Base-by-base conservation (phyloP, 2,329 filamentous ascomycete genomes). In the Talaromyces verruculosus region DNA sequence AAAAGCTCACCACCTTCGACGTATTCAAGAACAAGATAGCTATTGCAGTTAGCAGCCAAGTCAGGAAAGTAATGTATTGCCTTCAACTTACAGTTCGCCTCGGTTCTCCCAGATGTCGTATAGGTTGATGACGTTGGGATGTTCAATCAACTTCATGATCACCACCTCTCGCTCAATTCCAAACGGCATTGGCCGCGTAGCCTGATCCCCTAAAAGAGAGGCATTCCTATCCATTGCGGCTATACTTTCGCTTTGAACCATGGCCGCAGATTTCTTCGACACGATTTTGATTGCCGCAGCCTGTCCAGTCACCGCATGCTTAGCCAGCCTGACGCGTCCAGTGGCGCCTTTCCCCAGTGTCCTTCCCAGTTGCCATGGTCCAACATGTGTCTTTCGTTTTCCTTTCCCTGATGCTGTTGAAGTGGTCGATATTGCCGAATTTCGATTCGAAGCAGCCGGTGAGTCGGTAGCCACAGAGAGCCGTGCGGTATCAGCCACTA, bases 101-200 rank as follows among this genome's bases (percentile, higher is more conserved):
- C 91, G 87, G 75, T 97, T 98, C 80, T 99, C 95, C 94, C 94
- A 99, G 35, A 99, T 94, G 79, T 99, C 95, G 75, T 94, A 95
- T 10, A 99, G 82, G 71, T 91, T 92, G 78, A 97, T 93, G 72
- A 98, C 94, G 76, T 98, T 95, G 5, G 90, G 91, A 79, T 99
- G 95, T 73, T 97, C 90, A 67, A 98, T 91, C 66, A 98, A 85
- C 80, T 97, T 98, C 86, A 99, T 92, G 72, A 99, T 96, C 37
- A 94, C 93, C 47, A 99, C 93, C 76, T 99, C 95, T 64, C 95
- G 87, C 79, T 98, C 94, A 68, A 99, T 91, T 1, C 93, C 91
- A 72, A 94, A 88, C 1, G 94, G 94, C 75, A 96, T 93, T 63
- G 87, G 85, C 70, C 88, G 86, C 66, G 89, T 84, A 47, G 88